Evolutionary conservation across 371 early-diverging fungal genomes (phyloP), one percentile per base, ranked within the genome.

Genomic region (Mortierella sp.): DNA sequence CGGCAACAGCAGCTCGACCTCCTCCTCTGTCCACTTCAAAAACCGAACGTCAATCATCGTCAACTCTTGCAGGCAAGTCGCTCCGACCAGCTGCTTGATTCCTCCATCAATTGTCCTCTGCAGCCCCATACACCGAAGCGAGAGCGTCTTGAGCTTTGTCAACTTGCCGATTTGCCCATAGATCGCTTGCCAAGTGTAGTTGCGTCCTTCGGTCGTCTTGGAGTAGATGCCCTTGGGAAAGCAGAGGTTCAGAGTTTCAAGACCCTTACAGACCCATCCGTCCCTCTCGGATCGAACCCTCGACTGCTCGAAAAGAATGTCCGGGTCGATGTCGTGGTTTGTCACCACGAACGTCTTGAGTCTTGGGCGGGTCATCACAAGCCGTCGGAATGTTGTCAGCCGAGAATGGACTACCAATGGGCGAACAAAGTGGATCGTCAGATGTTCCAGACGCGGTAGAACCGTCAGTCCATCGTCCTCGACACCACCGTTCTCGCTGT

Each of bases 231-330:
- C 31, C 31, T 59, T 59, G 19, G 61, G 61, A 5, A 59, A 59
- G 31, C 61, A 31, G 1, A 59, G 61, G 61, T 19, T 59, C 21
- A 64, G 40, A 16, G 37, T 64, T 10, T 64, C 64, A 6, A 64
- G 64, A 21, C 31, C 37, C 64, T 37, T 64, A 34, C 64, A 64
- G 9, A 64, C 64, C 64, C 64, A 64, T 21, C 64, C 64, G 34
- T 64, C 64, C 24, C 64, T 37, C 40, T 64, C 64, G 13, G 64
- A 21, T 34, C 64, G 21, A 21, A 19, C 10, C 40, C 64, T 64
- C 37, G 64, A 37, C 8, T 34, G 21, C 24, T 34, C 64, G 40
- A 64, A 64, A 9, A 64, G 16, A 19, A 64, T 37, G 34, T 64
- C 64, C 21, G 64, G 64, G 21, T 64, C 37, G 10, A 64, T 21